These are phyloP conservation scores for Odontarrhena argentea DNA, from an alignment of 345 rosid genomes.

Conservation along the genomic window DNA sequence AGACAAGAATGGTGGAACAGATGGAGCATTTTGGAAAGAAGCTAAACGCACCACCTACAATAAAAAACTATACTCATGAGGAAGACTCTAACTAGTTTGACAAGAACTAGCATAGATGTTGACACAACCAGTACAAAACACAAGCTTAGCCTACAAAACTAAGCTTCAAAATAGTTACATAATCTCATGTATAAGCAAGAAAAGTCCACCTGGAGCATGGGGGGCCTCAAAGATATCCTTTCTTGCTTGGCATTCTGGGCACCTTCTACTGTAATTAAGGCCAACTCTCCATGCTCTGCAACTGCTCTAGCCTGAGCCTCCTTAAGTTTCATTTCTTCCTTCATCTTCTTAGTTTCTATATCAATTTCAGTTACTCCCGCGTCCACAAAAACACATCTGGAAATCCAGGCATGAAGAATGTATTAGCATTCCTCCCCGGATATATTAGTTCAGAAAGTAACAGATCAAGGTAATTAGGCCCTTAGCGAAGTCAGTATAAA, in stretches of 20 bases:
- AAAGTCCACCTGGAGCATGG: slow-evolving; percentile 84
- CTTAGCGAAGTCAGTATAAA: slow-evolving; percentile 24
- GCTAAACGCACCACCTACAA: slow-evolving; percentile 94
- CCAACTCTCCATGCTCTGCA: slow-evolving; percentile 94
- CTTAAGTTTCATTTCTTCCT: slow-evolving; percentile 86
- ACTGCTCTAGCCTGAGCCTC: slow-evolving; percentile 92
- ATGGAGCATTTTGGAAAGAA: slow-evolving; percentile 94
- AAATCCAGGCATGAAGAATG: slow-evolving; percentile 34
- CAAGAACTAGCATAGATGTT: slow-evolving; percentile 10
- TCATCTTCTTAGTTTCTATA: slow-evolving; percentile 81
- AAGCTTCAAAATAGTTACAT: slow-evolving; percentile 4
- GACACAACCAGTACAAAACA: slow-evolving; percentile 20
- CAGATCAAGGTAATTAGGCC: slow-evolving; percentile 5
- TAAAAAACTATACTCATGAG: slow-evolving; percentile 31
- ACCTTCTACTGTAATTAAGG: slow-evolving; percentile 81
- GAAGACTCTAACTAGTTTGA: slow-evolving; percentile 17
- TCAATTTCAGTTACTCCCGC: slow-evolving; percentile 93
- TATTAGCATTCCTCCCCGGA: slow-evolving; percentile 28
- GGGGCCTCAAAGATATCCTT: slow-evolving; percentile 76
- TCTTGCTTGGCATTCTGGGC: slow-evolving; percentile 65
- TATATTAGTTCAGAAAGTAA: slow-evolving; percentile 6
- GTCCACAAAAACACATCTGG: slow-evolving; percentile 95
- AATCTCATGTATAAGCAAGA: slow-evolving; percentile 29
- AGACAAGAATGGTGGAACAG: slow-evolving; percentile 89
- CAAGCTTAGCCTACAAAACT: slow-evolving; percentile 15